Evolutionary conservation across 2,329 filamentous ascomycete genomes (phyloP), one percentile per base, ranked within the genome.

Genomic region (Macrophomina phaseolina): DNA sequence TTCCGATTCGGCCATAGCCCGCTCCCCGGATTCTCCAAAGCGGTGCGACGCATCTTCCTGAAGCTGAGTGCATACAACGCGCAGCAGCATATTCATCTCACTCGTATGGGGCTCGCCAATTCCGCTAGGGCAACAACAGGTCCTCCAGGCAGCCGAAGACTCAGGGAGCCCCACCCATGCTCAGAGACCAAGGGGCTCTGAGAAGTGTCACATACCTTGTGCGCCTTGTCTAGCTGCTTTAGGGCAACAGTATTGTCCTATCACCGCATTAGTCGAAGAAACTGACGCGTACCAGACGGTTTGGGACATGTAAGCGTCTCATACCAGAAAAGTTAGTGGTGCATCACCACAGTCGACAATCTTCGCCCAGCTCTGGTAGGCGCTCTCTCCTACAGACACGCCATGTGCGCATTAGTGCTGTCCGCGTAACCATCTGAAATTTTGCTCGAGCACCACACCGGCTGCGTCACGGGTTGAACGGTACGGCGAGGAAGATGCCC

Each of bases 331-430:
- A 0, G 82, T 84, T 68, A 84, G 71, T 2, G 84, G 84, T 5
- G 81, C 84, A 73, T 86, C 84, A 40, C 85, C 85, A 67, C 85
- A 87, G 68, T 87, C 85, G 3, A 87, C 80, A 4, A 86, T 79
- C 67, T 81, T 83, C 0, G 83, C 82, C 80, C 84, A 85, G 65
- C 81, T 77, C 28, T 76, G 68, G 64, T 83, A 81, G 4, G 77
- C 71, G 67, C 84, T 84, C 28, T 67, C 34, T 30, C 65, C 65
- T 67, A 23, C 11, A n/a, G 23, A 14, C 28, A 40, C 34, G 11
- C n/a, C 32, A 49, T 36, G 16, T 7, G 23, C 46, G 42, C 58
- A 49, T 62, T 49, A 62, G 58, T 5, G 5, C 23, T 62, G 12
- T 14, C 5, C 16, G 23, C 30, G 18, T 3, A 58, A 18, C 23